Base-by-base conservation (phyloP, 306 rosid genomes). In the Begonia loranthoides region DNA sequence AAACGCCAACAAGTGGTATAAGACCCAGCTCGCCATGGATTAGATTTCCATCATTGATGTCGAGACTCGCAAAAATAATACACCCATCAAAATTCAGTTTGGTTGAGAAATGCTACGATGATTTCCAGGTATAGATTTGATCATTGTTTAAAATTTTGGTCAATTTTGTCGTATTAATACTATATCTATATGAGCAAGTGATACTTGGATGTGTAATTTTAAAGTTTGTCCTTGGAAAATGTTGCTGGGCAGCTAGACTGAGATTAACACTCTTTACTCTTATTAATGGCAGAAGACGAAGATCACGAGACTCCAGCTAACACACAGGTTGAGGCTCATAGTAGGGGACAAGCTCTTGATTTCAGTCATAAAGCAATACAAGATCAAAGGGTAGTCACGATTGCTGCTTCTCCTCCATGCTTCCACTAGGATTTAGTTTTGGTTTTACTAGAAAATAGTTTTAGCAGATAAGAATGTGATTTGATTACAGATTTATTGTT, bases 61-160 rank as follows among this genome's bases (percentile, higher is more conserved):
- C 61, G 12, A 49, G 28, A 5, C 77, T 77, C 17, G 57, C 82
- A 4, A 61, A 34, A 52, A 38, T 60, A 46, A 39, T 80, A 44
- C 51, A 56, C 16, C 66, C 80, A 12, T 13, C 68, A 8, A 63
- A 52, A 45, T 70, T 77, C 76, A 52, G 17, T 15, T 47, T 46
- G 61, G 49, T 83, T 44, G 52, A 38, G 9, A 61, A 64, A 57
- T 50, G 41, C 51, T 58, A 66, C 34, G 39, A 70, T 0, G 61
- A 52, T 65, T 77, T 59, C 68, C 44, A 45, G 36, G 93, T 83
- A 59, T 63, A 69, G n/a, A n/a, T n/a, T n/a, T n/a, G n/a, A n/a
- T n/a, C n/a, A n/a, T n/a, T n/a, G n/a, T n/a, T n/a, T n/a, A n/a
- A n/a, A n/a, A n/a, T n/a, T n/a, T n/a, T n/a, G n/a, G n/a, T n/a